phyloP scores from a whole-genome alignment of 306 rosid species.

The Pterocarpus macrocarpus region DNA sequence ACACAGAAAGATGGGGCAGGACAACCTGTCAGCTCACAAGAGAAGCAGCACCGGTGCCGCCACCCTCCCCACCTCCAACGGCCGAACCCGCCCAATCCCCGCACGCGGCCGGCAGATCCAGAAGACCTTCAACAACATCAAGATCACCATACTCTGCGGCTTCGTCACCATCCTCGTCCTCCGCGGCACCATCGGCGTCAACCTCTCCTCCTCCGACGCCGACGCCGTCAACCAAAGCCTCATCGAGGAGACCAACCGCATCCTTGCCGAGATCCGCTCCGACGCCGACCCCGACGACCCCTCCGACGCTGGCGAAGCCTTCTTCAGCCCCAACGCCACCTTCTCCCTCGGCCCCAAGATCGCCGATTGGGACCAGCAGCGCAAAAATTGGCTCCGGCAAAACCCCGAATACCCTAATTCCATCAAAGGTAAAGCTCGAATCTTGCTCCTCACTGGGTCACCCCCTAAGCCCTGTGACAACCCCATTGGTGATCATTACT shows the following conservation, averaged over 20 bases:
- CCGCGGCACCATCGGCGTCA: constrained; percentile 94
- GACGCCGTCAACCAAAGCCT: constrained; percentile 76
- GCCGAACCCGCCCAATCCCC: constrained; percentile 49
- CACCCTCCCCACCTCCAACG: constrained; percentile 50
- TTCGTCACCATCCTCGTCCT: constrained; percentile 96
- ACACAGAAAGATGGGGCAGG: constrained; percentile 65
- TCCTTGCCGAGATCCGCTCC: constrained; percentile 96
- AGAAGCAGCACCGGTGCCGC: constrained; percentile 40
- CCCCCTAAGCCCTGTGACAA: constrained; percentile 98
- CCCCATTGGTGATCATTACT: constrained; percentile 92
- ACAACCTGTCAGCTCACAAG: constrained; percentile 64
- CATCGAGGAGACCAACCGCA: constrained; percentile 84
- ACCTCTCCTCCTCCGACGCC: constrained; percentile 69
- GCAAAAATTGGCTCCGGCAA: constrained; percentile 69
- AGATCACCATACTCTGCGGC: constrained; percentile 92
- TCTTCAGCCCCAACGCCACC: constrained; percentile 64
- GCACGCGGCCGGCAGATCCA: constrained; percentile 89
- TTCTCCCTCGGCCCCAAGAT: constrained; percentile 89
- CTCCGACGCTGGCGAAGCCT: constrained; percentile 44
- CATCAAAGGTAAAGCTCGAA: constrained; percentile 79
- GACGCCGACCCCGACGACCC: constrained; percentile 76
- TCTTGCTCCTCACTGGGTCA: constrained; percentile 87
- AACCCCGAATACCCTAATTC: constrained; percentile 76
- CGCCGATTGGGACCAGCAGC: constrained; percentile 70
- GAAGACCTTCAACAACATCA: constrained; percentile 90